Evolutionary conservation across 73 alveolate genomes (phyloP).

Genomic region (Stentor coeruleus): DNA sequence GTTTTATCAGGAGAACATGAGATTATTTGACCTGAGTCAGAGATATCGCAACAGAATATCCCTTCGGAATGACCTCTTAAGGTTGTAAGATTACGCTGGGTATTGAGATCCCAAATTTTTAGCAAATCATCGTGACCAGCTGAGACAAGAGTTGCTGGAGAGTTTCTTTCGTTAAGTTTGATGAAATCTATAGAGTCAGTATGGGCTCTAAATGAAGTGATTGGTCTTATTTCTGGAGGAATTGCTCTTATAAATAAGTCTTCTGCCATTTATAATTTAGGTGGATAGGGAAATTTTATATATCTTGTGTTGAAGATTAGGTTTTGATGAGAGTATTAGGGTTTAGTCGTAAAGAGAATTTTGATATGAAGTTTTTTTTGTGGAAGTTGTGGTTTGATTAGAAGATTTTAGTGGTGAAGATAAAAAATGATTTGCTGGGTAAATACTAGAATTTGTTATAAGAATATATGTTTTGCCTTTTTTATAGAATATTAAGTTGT

Average conservation of each 20-base stretch:
- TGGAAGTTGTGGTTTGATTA: no score
- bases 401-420: no score
- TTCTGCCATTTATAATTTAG: no score
- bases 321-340: no score
- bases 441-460: no score
- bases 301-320: no score
- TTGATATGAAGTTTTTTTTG: no score
- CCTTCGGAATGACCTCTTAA: conserved; percentile 97
- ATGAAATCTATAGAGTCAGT: conserved; percentile 20
- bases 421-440: no score
- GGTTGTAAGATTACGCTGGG: conserved; percentile 90
- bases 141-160: conserved; percentile 46
- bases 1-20: conserved; percentile 23
- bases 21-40: conserved; percentile 61
- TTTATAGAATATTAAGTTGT: no score
- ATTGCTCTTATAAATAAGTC: neutral
- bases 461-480: no score
- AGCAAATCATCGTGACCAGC: conserved; percentile 90
- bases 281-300: no score
- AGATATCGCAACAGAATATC: conserved; percentile 83
- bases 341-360: no score
- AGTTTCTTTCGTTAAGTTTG: neutral
- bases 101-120: conserved; percentile 97
- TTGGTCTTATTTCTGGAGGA: neutral
- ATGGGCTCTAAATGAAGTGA: conserved; percentile 5